A percentile compares a stretch with the other conserved stretches of the same genome.
phyloP scores from a whole-genome alignment of 2,329 filamentous ascomycete species.

The Endothia cerciana region DNA sequence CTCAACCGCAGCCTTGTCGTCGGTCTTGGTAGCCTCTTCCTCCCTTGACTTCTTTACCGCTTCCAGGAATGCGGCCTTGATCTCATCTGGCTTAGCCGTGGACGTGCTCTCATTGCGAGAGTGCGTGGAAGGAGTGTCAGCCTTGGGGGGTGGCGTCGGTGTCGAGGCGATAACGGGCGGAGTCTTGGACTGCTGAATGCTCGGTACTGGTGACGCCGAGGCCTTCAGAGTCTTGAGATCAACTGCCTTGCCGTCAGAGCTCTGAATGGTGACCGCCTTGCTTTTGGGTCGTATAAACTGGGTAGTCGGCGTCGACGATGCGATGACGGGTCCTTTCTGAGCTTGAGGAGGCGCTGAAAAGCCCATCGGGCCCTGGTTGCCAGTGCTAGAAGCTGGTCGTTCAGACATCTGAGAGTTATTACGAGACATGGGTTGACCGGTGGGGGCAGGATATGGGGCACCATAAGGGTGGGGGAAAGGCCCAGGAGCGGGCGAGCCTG shows the following conservation, averaged over 20 bases:
- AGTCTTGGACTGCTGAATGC: constrained; percentile 62
- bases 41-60: constrained; percentile 70
- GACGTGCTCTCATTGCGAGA: constrained; percentile 71
- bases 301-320: constrained; percentile 49
- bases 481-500: constrained; percentile 51
- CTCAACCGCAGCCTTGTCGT: constrained; percentile 36
- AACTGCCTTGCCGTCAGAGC: constrained; percentile 76
- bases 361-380: constrained; percentile 64
- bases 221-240: constrained; percentile 66
- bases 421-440: constrained; percentile 77
- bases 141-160: constrained; percentile 79
- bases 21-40: constrained; percentile 46
- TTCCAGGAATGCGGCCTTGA: constrained; percentile 79
- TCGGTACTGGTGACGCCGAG: constrained; percentile 60
- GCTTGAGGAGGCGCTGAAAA: constrained; percentile 65
- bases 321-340: constrained; percentile 52
- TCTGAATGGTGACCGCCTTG: constrained; percentile 82
- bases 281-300: constrained; percentile 62
- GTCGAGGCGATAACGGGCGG: constrained; percentile 74
- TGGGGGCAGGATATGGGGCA: constrained; percentile 41
- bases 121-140: constrained; percentile 66
- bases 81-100: constrained; percentile 75
- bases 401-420: constrained; percentile 81
- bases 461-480: constrained; percentile 54
- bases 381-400: constrained; percentile 66